Percentiles rank a stretch among this genome's conserved stretches.
These are phyloP conservation scores for Aaosphaeria arxii DNA, from an alignment of 2,329 filamentous ascomycete species.

Conservation along the genomic window DNA sequence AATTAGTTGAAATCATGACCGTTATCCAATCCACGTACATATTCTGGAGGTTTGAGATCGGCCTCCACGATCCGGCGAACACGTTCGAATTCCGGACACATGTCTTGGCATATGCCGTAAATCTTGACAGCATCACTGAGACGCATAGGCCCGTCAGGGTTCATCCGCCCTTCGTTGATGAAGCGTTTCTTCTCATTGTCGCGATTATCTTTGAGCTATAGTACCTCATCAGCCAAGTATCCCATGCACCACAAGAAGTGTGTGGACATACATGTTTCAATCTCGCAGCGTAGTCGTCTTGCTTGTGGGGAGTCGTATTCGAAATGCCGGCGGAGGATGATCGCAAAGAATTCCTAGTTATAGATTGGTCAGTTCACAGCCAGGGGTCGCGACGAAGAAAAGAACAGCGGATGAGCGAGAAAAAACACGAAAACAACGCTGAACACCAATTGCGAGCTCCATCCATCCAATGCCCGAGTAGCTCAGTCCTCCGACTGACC, in stretches of 20 bases:
- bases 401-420: too few species aligned
- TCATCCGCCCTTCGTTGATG: slow-evolving; percentile 26
- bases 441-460: too few species aligned
- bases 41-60: slow-evolving; percentile 60
- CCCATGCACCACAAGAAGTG: background rate
- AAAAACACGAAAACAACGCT: too few species aligned
- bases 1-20: slow-evolving; percentile 1
- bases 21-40: slow-evolving; percentile 39
- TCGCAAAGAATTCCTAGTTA: too few species aligned
- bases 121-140: slow-evolving; percentile 60
- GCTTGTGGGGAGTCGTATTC: slow-evolving; percentile 21
- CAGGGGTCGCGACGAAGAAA: too few species aligned
- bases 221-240: background rate
- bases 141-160: slow-evolving; percentile 58
- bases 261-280: slow-evolving; percentile 20
- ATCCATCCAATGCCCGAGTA: too few species aligned
- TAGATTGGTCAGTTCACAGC: too few species aligned
- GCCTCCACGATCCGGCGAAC: slow-evolving; percentile 61
- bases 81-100: slow-evolving; percentile 64
- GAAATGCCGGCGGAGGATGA: background rate
- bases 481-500: too few species aligned
- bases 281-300: slow-evolving; percentile 20
- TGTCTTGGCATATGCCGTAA: slow-evolving; percentile 59
- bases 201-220: slow-evolving; percentile 16
- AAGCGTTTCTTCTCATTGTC: slow-evolving; percentile 50